A percentile compares a stretch with the other conserved stretches of the same genome.
Conservation (phyloP, 2,329 filamentous ascomycete species). For the Shiraia sp. region DNA sequence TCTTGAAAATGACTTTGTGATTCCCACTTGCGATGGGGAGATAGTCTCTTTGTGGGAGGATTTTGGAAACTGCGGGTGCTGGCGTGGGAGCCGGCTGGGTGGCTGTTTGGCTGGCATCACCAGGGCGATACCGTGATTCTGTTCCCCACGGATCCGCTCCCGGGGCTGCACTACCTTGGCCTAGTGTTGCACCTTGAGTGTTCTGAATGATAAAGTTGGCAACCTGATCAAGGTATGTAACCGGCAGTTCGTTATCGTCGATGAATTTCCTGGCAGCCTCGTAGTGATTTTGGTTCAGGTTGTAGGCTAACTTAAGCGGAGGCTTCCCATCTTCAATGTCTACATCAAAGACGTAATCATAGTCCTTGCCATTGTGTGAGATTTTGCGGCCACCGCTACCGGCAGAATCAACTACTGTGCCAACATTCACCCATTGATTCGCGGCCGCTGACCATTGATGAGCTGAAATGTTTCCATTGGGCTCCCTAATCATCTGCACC, state of each 20-base stretch:
- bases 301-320: constrained; percentile 90
- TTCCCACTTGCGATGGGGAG: constrained; percentile 78
- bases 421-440: constrained; percentile 80
- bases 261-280: constrained; percentile 91
- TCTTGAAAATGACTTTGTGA: constrained; percentile 70
- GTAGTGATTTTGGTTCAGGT: constrained; percentile 89
- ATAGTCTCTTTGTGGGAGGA: constrained; percentile 79
- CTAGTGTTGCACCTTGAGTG: constrained; percentile 83
- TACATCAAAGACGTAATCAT: constrained; percentile 95
- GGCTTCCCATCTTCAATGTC: constrained; percentile 95
- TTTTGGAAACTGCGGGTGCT: constrained; percentile 55
- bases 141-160: constrained; percentile 75
- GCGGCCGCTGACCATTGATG: constrained; percentile 77
- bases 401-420: constrained; percentile 90
- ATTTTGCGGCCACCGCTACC: constrained; percentile 70
- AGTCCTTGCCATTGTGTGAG: constrained; percentile 80
- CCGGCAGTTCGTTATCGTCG: constrained; percentile 81
- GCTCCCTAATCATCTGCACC: constrained; percentile 85
- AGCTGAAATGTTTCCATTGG: constrained; percentile 79
- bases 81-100: constrained; percentile 34
- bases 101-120: constrained; percentile 54
- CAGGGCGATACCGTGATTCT: constrained; percentile 78
- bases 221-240: constrained; percentile 87
- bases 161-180: constrained; percentile 55
- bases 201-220: constrained; percentile 91